Conservation (phyloP, 2,329 filamentous ascomycete genomes). For the Penicillium vulpinum region DNA sequence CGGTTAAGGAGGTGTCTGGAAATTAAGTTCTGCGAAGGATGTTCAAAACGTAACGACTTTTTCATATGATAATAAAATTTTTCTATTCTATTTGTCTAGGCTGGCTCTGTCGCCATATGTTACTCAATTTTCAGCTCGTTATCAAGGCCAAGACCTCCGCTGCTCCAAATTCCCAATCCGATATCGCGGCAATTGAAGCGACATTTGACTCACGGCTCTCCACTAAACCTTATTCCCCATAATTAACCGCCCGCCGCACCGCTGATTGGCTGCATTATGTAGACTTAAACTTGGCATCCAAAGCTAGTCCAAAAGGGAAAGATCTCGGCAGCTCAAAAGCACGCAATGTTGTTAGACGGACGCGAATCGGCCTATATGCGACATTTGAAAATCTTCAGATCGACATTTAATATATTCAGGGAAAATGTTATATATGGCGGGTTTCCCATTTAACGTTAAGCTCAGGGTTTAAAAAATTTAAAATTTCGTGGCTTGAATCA, state of each 20-base stretch:
- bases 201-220: not conserved
- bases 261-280: not conserved
- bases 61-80: not conserved
- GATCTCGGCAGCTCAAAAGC: not conserved
- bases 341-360: not conserved
- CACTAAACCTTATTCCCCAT: not conserved
- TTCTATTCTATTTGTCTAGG: not conserved
- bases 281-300: not conserved
- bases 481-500: not conserved
- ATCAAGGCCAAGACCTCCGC: not conserved
- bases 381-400: not conserved
- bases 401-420: not conserved
- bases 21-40: constrained; percentile 21
- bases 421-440: not conserved
- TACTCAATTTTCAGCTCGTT: not conserved
- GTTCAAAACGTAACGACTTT: constrained; percentile 1
- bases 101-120: not conserved
- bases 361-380: not conserved
- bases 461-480: not conserved
- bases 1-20: constrained; percentile 28
- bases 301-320: not conserved
- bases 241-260: not conserved
- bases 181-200: not conserved
- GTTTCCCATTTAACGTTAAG: not conserved
- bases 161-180: not conserved